Evolutionary conservation across 805 yeast genomes (phyloP), one percentile per base, ranked within the genome.

Genomic region (Candida insectalens): DNA sequence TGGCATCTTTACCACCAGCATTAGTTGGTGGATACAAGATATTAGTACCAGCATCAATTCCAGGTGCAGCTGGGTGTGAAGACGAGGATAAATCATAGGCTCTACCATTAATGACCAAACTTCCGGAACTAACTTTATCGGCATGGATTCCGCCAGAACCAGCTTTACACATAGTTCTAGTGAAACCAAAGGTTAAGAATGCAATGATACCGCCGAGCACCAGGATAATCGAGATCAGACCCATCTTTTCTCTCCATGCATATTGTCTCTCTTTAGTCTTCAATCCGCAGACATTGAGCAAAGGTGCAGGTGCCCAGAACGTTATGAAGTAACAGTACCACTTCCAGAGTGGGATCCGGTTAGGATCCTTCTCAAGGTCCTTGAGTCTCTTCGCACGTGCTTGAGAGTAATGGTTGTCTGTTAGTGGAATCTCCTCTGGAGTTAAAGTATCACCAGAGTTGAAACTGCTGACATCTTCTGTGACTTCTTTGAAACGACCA

Each of bases 231-330:
- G 92, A 69, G 29, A 89, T 65, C 29, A 92, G 65, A 2, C 85
- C 97, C 35, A 88, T 81, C 51, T 89, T 89, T 51, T 92, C 98
- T 50, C 98, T 71, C 98, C 98, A 92, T 0, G 97, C 97, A 65
- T 76, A 74, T 53, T 88, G 96, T 39, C 95, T 74, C 29, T 77
- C 88, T 44, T 75, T 74, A 15, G 81, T 75, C 22, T 71, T 69
- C 69, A 89, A 69, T 3, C 97, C 97, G 57, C 74, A 81, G 29
- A 83, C 55, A 29, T 61, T 62, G 47, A 87, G 59, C 22, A 85
- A 41, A 0, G 87, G 78, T 3, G 80, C 71, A 1, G 96, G 95
- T 3, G 94, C 94, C 92, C 96, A 89, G 55, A 85, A 85, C 0
- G 98, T 88, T 23, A 92, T 60, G 6, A 71, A 46, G 44, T 75